Conservation (phyloP, 768 basidiomycete genomes). For the Lentinula aciculospora region DNA sequence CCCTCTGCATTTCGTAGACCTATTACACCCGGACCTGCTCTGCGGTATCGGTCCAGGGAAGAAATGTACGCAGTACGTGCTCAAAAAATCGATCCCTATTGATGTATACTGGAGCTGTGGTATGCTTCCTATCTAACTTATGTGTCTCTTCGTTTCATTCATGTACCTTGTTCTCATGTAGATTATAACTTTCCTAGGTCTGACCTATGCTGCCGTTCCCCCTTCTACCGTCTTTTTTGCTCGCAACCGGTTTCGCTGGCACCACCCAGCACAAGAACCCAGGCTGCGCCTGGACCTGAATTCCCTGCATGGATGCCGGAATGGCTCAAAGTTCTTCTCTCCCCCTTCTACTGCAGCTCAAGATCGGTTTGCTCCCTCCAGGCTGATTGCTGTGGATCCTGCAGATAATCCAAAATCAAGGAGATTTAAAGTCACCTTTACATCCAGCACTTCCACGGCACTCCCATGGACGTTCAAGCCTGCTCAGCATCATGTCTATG, state of each 20-base stretch:
- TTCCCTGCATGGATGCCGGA: background rate
- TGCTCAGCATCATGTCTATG: conserved; percentile 83
- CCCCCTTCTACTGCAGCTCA: conserved; percentile 26
- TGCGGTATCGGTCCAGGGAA: conserved; percentile 19
- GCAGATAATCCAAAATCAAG: conserved; percentile 35
- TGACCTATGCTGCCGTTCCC: conserved; percentile 98
- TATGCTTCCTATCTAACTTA: conserved; percentile 30
- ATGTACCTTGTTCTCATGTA: conserved; percentile 21
- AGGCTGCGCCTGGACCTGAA: background rate
- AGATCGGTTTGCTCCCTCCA: conserved; percentile 79
- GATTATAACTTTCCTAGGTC: conserved; percentile 76
- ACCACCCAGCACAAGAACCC: conserved; percentile 83
- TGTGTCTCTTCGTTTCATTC: background rate
- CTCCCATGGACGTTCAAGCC: conserved; percentile 93
- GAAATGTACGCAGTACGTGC: conserved; percentile 35
- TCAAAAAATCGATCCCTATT: conserved; percentile 65
- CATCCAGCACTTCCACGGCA: conserved; percentile 84
- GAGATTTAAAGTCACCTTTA: conserved; percentile 93
- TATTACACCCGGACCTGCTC: background rate
- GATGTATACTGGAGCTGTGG: conserved; percentile 82
- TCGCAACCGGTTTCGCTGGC: conserved; percentile 94
- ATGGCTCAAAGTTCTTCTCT: background rate
- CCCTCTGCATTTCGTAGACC: background rate
- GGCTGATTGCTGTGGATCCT: conserved; percentile 63
- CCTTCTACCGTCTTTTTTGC: conserved; percentile 94